phyloP scores from a whole-genome alignment of 805 yeast genomes.

The Millerozyma acaciae region DNA sequence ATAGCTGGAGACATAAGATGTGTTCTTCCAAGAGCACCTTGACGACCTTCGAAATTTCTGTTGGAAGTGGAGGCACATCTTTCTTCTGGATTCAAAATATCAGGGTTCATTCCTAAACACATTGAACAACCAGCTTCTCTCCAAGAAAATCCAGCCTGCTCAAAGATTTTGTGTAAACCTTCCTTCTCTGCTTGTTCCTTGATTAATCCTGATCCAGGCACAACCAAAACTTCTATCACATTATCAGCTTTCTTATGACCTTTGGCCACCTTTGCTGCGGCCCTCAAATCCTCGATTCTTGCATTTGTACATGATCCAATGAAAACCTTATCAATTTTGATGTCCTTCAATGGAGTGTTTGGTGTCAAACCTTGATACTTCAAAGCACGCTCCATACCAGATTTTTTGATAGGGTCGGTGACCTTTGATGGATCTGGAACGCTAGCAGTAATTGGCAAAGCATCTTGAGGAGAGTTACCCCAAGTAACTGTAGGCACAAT shows the following conservation, averaged over 20 bases:
- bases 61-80: constrained; percentile 98
- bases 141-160: constrained; percentile 95
- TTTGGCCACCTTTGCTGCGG: constrained; percentile 89
- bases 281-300: constrained; percentile 93
- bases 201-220: constrained; percentile 96
- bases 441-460: constrained; percentile 83
- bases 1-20: constrained; percentile 98
- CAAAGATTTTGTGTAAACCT: constrained; percentile 88
- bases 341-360: constrained; percentile 71
- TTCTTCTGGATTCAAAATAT: constrained; percentile 89
- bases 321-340: constrained; percentile 86
- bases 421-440: constrained; percentile 87
- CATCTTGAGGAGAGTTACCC: constrained; percentile 99
- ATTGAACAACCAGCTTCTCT: constrained; percentile 99
- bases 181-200: constrained; percentile 91
- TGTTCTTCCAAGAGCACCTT: constrained; percentile 93
- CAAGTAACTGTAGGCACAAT: constrained; percentile 95
- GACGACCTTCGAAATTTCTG: constrained; percentile 98
- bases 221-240: constrained; percentile 82
- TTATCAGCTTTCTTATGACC: constrained; percentile 83
- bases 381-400: constrained; percentile 89
- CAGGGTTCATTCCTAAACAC: constrained; percentile 99
- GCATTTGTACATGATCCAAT: constrained; percentile 98
- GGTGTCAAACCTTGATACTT: constrained; percentile 88
- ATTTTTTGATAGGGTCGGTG: constrained; percentile 66